These are phyloP conservation scores for Dactylorhiza incarnata DNA, from an alignment of 106 monocot genomes.

Conservation along the genomic window DNA sequence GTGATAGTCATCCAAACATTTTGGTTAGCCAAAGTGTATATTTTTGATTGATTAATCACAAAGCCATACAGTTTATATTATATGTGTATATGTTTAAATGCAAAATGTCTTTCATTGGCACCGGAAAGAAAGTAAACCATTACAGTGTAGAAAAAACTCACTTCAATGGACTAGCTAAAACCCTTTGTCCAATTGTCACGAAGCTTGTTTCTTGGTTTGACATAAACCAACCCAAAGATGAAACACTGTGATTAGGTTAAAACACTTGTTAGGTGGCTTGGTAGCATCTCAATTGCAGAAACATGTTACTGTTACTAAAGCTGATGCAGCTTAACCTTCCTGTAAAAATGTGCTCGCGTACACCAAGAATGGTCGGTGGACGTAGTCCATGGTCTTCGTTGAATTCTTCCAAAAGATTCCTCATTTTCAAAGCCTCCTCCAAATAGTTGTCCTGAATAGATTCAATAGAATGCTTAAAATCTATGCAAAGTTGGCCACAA, in stretches of 20 bases:
- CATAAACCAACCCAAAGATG: slow-evolving; percentile 97
- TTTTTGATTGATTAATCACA: not conserved
- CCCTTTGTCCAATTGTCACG: slow-evolving; percentile 93
- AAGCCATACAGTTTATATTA: not conserved
- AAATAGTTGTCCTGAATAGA: slow-evolving; percentile 77
- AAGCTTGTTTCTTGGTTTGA: slow-evolving; percentile 98
- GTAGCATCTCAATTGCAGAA: not conserved
- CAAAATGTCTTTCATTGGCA: not conserved
- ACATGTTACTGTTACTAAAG: not conserved
- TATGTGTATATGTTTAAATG: not conserved
- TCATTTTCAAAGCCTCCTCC: slow-evolving; percentile 98
- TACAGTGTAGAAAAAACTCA: slow-evolving; percentile 26
- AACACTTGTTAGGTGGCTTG: slow-evolving; percentile 6
- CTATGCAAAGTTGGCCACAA: not conserved
- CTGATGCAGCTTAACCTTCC: slow-evolving; percentile 54
- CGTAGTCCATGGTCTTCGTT: slow-evolving; percentile 92
- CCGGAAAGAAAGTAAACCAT: not conserved
- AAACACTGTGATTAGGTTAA: slow-evolving; percentile 53
- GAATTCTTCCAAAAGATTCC: slow-evolving; percentile 97
- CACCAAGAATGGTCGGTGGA: slow-evolving; percentile 91
- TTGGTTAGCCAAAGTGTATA: not conserved
- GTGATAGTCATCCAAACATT: not conserved
- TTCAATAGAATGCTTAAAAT: not conserved
- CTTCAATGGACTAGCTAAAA: slow-evolving; percentile 84
- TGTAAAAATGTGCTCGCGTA: slow-evolving; percentile 98